These are phyloP conservation scores for Epichloe sp. DNA, from an alignment of 2,329 filamentous ascomycete genomes.

Conservation along the genomic window DNA sequence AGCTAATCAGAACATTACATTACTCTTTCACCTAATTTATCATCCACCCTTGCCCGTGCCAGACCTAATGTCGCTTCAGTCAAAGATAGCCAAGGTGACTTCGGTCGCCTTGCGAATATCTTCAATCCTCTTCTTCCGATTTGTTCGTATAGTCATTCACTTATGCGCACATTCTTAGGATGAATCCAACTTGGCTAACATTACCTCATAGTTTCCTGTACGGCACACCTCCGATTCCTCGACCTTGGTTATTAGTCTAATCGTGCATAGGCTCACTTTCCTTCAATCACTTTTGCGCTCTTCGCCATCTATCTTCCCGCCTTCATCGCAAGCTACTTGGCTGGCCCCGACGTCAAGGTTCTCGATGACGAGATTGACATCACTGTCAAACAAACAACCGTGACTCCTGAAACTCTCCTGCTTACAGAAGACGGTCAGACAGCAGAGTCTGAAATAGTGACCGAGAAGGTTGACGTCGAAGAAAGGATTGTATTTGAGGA, in stretches of 20 bases:
- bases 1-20: background rate
- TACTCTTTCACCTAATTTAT: background rate
- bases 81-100: constrained; percentile 19
- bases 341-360: constrained; percentile 42
- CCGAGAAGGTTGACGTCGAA: constrained; percentile 44
- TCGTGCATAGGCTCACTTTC: constrained; percentile 22
- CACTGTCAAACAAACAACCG: constrained; percentile 33
- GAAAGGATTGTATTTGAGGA: constrained; percentile 50
- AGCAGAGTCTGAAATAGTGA: constrained; percentile 23
- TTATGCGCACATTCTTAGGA: background rate
- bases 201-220: constrained; percentile 22
- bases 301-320: constrained; percentile 54
- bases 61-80: constrained; percentile 13
- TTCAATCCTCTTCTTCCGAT: constrained; percentile 23
- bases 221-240: constrained; percentile 5
- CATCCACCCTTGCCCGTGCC: background rate
- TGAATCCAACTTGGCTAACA: constrained; percentile 5
- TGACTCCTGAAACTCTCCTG: constrained; percentile 14
- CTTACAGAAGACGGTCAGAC: constrained; percentile 19
- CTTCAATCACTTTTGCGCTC: constrained; percentile 45
- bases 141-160: constrained; percentile 15
- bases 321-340: constrained; percentile 45
- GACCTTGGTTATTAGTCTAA: constrained; percentile 4
- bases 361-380: constrained; percentile 49
- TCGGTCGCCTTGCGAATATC: constrained; percentile 25